Evolutionary conservation across 805 yeast species (phyloP), one percentile per base, ranked within the genome.

Genomic region (Schwanniomyces vanrijiae): DNA sequence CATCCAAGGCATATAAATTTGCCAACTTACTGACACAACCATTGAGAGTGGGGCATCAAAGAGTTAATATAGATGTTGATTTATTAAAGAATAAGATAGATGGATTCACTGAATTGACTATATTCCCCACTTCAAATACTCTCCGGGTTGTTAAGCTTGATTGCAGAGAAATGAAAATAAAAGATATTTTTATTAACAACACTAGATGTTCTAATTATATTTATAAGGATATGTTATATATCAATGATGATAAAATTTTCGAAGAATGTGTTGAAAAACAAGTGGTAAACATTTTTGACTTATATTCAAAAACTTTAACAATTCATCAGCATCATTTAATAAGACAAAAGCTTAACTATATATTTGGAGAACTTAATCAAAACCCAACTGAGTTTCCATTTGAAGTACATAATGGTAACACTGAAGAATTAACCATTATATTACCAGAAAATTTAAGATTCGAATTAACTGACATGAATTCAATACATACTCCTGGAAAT

Each of bases 41-140:
- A n/a, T 82, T 88, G 62, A 83, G 79, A 56, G 78, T 92, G 19
- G 90, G 92, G 4, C 96, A 90, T 63, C 97, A 92, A 64, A 79
- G 86, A 54, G 87, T 92, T 11, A 77, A 80, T 21, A 67, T 92
- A 16, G 96, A 91, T 61, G 81, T 92, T 3, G 96, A 90, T 62
- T 69, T 91, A 37, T 77, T 82, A n/a, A 71, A 75, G 14, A 76
- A 79, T 51, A 58, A 69, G 18, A 68, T 90, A 5, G 60, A 59
- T 0, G 99, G 98, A 13, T 76, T 80, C 54, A 90, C 97, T 0
- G 97, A 91, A 59, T 68, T 94, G 26, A 86, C 94, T 1, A 73
- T 91, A 2, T 75, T 88, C 14, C 97, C 99, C 0, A 69, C 81
- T 13, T 80, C 83, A 43, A 69, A 83, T 18, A 58, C 72, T 1